These are phyloP conservation scores for Fraxinus angustifolia DNA, from an alignment of 305 asterid species.

Conservation along the genomic window DNA sequence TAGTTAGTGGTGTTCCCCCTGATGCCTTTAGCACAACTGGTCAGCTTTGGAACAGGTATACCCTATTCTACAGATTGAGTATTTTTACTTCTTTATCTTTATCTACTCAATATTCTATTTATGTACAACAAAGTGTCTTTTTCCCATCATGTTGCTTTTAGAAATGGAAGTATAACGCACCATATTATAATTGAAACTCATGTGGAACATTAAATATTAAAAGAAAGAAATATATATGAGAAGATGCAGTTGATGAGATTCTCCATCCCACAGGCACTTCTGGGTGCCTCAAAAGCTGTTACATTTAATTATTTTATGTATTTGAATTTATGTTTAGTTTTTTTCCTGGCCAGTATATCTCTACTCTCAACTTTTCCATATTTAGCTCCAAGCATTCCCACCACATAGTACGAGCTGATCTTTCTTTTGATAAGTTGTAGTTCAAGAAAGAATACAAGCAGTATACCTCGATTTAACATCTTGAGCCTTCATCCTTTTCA, in stretches of 20 bases:
- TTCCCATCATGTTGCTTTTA: background rate
- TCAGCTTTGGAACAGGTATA: slow-evolving; percentile 96
- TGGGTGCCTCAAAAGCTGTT: slow-evolving; percentile 7
- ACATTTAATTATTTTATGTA: background rate
- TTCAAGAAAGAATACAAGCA: background rate
- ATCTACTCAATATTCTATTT: background rate
- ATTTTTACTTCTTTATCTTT: background rate
- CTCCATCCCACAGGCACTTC: background rate
- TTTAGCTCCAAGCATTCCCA: background rate
- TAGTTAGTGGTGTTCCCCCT: slow-evolving; percentile 97
- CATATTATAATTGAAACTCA: background rate
- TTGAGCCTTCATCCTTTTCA: background rate
- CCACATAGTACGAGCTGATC: background rate
- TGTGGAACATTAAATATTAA: background rate
- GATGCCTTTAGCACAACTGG: slow-evolving; percentile 97
- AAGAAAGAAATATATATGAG: background rate
- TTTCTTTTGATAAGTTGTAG: background rate
- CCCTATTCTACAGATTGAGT: slow-evolving; percentile 20
- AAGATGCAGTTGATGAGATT: background rate
- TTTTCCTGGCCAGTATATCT: slow-evolving; percentile 4
- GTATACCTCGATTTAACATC: background rate
- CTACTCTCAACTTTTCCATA: background rate
- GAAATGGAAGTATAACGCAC: background rate
- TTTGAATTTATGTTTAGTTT: slow-evolving; percentile 7
- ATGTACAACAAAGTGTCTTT: background rate